Evolutionary conservation across 345 rosid species (phyloP).

Genomic region (Salix caprea): DNA sequence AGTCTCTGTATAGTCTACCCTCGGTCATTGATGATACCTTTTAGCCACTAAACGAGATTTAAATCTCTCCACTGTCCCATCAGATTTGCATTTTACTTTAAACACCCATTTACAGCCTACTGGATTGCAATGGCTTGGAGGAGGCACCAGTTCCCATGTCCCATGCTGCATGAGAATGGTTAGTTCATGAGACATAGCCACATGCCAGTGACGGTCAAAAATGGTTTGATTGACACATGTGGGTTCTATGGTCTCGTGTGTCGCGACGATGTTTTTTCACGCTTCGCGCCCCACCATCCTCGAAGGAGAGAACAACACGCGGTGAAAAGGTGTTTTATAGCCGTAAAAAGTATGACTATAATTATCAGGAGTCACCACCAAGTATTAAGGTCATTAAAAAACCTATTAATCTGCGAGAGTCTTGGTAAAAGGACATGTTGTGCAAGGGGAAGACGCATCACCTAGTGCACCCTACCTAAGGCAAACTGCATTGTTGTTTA

Average conservation of each 20-base stretch:
- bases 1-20: background rate
- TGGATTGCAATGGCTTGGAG: background rate
- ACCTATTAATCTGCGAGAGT: no score
- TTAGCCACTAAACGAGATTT: background rate
- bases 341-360: no score
- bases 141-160: background rate
- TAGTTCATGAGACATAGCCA: background rate
- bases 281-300: no score
- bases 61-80: background rate
- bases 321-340: no score
- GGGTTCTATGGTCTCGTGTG: background rate
- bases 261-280: no score
- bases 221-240: background rate
- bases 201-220: background rate
- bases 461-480: no score
- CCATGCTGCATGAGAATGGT: background rate
- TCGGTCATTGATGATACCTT: background rate
- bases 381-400: no score
- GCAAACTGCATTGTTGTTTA: no score
- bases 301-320: no score
- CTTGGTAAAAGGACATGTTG: no score
- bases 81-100: background rate
- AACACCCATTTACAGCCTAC: background rate
- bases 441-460: no score
- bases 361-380: no score